These are phyloP conservation scores for Clarireedia paspali DNA, from an alignment of 2,329 filamentous ascomycete genomes.

Conservation along the genomic window DNA sequence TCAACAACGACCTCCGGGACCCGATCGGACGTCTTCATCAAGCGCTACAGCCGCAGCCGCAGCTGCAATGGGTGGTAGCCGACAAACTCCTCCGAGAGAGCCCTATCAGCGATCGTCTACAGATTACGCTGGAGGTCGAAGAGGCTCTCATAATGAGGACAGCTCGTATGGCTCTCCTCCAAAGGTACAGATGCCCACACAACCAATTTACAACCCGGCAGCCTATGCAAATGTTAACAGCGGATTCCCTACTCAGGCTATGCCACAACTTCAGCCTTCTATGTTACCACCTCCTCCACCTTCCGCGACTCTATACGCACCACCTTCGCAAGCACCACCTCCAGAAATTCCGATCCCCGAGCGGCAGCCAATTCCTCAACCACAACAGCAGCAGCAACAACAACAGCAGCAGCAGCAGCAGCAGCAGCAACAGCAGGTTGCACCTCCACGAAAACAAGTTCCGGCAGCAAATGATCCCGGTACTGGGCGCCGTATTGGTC, in stretches of 20 bases:
- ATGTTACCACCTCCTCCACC: conserved; percentile 23
- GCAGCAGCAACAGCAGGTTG: conserved; percentile 23
- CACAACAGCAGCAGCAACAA: conserved; percentile 22
- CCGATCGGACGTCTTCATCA: conserved; percentile 43
- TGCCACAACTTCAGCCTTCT: conserved; percentile 26
- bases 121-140: conserved; percentile 22
- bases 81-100: conserved; percentile 20
- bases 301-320: conserved; percentile 25
- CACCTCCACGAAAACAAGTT: conserved; percentile 45
- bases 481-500: conserved; percentile 76
- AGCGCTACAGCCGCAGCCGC: conserved; percentile 51
- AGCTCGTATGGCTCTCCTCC: conserved; percentile 23
- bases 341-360: conserved; percentile 12
- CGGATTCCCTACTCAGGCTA: conserved; percentile 39
- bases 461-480: conserved; percentile 66
- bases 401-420: conserved; percentile 18
- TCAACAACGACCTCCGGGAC: conserved; percentile 39
- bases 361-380: conserved; percentile 16
- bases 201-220: conserved; percentile 68
- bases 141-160: conserved; percentile 19
- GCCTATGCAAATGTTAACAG: conserved; percentile 61
- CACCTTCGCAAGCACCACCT: conserved; percentile 24
- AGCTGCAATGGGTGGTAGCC: conserved; percentile 31
- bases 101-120: conserved; percentile 23
- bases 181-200: conserved; percentile 37